A percentile compares a stretch with the other conserved stretches of the same genome.
Conservation (phyloP, 2,329 filamentous ascomycete species). For the Curvularia lunata region DNA sequence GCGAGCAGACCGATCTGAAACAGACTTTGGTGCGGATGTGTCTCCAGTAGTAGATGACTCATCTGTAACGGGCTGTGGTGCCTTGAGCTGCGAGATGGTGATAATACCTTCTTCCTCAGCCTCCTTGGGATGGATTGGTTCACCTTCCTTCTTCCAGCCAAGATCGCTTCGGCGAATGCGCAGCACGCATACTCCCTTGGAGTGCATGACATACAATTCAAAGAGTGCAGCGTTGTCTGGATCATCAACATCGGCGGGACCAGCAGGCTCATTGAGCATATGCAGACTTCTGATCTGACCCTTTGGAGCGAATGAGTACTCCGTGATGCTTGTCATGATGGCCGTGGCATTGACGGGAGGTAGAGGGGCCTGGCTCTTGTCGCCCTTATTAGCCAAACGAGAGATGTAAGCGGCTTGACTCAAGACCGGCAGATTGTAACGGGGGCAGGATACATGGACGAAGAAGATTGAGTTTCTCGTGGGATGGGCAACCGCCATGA, state of each 20-base stretch:
- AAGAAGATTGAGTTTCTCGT: constrained; percentile 98
- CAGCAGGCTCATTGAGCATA: constrained; percentile 76
- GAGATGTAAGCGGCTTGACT: constrained; percentile 88
- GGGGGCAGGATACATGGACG: constrained; percentile 90
- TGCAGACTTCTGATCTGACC: constrained; percentile 89
- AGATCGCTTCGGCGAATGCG: constrained; percentile 86
- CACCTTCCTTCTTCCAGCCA: constrained; percentile 90
- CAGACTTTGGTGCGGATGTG: constrained; percentile 41
- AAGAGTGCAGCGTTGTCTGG: constrained; percentile 78
- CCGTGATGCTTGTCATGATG: constrained; percentile 94
- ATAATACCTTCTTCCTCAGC: constrained; percentile 77
- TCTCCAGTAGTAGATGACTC: constrained; percentile 51
- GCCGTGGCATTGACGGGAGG: constrained; percentile 92
- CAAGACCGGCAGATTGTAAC: constrained; percentile 80
- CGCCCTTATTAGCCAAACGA: constrained; percentile 66
- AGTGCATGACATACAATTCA: constrained; percentile 97
- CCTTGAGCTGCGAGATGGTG: constrained; percentile 70
- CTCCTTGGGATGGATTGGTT: constrained; percentile 79
- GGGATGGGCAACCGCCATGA: constrained; percentile 93
- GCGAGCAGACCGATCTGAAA: constrained; percentile 45
- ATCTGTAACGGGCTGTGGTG: constrained; percentile 38
- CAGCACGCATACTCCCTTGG: constrained; percentile 91
- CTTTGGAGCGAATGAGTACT: constrained; percentile 89
- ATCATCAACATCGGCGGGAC: constrained; percentile 60
- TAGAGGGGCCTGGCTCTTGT: constrained; percentile 62